phyloP scores from a whole-genome alignment of 2,329 filamentous ascomycete species.

The Cercospora janseana region DNA sequence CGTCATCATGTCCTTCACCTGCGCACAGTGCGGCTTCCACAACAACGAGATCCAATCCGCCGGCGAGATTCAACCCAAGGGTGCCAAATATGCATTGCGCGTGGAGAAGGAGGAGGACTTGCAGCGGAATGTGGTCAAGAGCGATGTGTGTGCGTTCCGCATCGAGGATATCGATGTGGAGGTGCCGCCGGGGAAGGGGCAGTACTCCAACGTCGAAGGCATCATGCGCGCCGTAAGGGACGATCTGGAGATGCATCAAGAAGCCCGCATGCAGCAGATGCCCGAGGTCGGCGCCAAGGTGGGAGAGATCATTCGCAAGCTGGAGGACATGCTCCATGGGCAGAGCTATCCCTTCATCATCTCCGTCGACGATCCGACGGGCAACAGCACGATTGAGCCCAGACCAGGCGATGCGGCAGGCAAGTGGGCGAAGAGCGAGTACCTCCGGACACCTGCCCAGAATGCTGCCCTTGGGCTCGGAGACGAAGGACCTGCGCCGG shows the following conservation, averaged over 20 bases:
- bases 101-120: slow-evolving; percentile 73
- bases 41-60: slow-evolving; percentile 95
- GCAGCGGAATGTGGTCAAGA: slow-evolving; percentile 85
- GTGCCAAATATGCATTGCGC: slow-evolving; percentile 77
- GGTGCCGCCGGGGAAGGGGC: slow-evolving; percentile 84
- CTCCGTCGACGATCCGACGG: slow-evolving; percentile 83
- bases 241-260: slow-evolving; percentile 78
- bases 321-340: slow-evolving; percentile 74
- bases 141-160: slow-evolving; percentile 79
- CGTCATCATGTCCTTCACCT: slow-evolving; percentile 94
- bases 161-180: slow-evolving; percentile 92
- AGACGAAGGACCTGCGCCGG: slow-evolving; percentile 41
- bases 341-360: slow-evolving; percentile 83
- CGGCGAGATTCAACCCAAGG: slow-evolving; percentile 85
- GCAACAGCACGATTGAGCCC: slow-evolving; percentile 95
- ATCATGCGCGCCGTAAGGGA: slow-evolving; percentile 74
- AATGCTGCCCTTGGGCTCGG: slow-evolving; percentile 81
- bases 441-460: slow-evolving; percentile 76
- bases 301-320: slow-evolving; percentile 69
- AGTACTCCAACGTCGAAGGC: slow-evolving; percentile 91
- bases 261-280: slow-evolving; percentile 71
- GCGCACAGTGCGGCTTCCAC: slow-evolving; percentile 81
- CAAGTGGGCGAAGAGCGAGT: slow-evolving; percentile 87
- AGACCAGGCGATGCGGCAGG: slow-evolving; percentile 71
- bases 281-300: slow-evolving; percentile 80